A percentile compares a stretch with the other conserved stretches of the same genome.
Conservation (phyloP, 2,329 filamentous ascomycete genomes). For the Pseudonectria foliicola region DNA sequence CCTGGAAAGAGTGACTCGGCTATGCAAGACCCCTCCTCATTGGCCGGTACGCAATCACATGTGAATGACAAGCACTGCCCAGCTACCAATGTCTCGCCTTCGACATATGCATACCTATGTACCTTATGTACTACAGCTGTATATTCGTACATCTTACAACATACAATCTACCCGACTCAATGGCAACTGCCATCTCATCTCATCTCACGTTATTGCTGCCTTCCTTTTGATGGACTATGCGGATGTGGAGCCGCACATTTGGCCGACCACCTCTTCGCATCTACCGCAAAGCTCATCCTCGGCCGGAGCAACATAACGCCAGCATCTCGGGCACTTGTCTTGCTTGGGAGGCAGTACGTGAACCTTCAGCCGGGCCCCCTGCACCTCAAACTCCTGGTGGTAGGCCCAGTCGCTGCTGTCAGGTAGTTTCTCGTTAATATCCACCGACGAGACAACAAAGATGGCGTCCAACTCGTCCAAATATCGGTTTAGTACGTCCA, state of each 20-base stretch:
- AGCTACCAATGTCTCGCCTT: no score
- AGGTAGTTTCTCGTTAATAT: slow-evolving; percentile 32
- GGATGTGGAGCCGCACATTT: slow-evolving; percentile 7
- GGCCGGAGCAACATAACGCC: slow-evolving; percentile 70
- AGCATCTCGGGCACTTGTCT: slow-evolving; percentile 80
- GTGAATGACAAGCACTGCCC: no score
- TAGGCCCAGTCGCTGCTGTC: slow-evolving; percentile 33
- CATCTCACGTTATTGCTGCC: slow-evolving; percentile 1
- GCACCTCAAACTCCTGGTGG: slow-evolving; percentile 35
- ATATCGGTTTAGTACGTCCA: slow-evolving; percentile 32
- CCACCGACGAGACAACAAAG: slow-evolving; percentile 63
- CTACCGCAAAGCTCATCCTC: slow-evolving; percentile 62
- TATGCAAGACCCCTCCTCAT: no score
- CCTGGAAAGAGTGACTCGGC: no score
- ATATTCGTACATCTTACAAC: slow-evolving; percentile 1
- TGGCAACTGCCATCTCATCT: no score
- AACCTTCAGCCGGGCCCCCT: slow-evolving; percentile 30
- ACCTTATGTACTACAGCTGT: no score
- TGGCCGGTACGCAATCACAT: not conserved
- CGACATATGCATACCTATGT: no score
- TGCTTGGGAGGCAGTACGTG: slow-evolving; percentile 42
- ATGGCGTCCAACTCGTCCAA: slow-evolving; percentile 51
- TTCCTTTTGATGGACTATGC: slow-evolving; percentile 1
- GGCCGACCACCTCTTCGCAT: slow-evolving; percentile 59
- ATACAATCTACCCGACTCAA: no score